phyloP scores from a whole-genome alignment of 2,329 filamentous ascomycete genomes.

The Cercospora sp. region DNA sequence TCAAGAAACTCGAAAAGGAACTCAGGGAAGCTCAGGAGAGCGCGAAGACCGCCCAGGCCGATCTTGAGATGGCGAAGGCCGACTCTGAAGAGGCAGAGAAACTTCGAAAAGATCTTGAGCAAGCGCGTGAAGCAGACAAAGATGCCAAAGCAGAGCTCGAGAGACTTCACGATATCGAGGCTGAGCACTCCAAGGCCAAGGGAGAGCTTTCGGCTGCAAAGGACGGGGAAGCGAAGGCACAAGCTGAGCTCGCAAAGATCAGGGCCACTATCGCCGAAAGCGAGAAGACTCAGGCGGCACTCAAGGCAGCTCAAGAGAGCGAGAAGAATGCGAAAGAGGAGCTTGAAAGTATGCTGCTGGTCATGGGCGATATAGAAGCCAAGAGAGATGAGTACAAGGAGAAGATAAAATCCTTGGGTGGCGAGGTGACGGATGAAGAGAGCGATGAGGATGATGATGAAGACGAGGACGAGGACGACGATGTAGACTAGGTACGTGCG shows the following conservation, averaged over 20 bases:
- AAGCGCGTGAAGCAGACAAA: constrained; percentile 10
- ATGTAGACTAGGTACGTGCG: constrained; percentile 16
- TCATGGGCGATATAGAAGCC: constrained; percentile 51
- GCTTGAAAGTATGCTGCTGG: constrained; percentile 42
- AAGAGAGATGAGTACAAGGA: constrained; percentile 40
- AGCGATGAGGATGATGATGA: constrained; percentile 34
- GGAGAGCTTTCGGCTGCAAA: constrained; percentile 11
- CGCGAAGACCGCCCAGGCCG: constrained; percentile 19
- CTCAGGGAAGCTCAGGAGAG: constrained; percentile 17
- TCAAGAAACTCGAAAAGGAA: constrained; percentile 18
- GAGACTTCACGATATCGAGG: constrained; percentile 18
- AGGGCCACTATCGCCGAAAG: constrained; percentile 1
- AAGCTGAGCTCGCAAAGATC: constrained; percentile 14
- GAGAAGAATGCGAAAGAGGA: constrained; percentile 28
- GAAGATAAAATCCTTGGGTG: constrained; percentile 35
- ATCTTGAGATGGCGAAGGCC: constrained; percentile 13
- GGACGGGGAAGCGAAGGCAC: not conserved
- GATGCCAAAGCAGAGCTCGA: constrained; percentile 21
- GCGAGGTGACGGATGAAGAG: constrained; percentile 37
- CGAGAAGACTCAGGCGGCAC: constrained; percentile 22
- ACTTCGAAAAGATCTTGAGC: constrained; percentile 15
- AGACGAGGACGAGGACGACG: constrained; percentile 29
- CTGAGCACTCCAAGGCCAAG: constrained; percentile 10
- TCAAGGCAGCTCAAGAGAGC: constrained; percentile 19
- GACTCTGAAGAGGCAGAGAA: constrained; percentile 14